Evolutionary conservation across 805 yeast species (phyloP).

Genomic region (Starmera dryadoides): DNA sequence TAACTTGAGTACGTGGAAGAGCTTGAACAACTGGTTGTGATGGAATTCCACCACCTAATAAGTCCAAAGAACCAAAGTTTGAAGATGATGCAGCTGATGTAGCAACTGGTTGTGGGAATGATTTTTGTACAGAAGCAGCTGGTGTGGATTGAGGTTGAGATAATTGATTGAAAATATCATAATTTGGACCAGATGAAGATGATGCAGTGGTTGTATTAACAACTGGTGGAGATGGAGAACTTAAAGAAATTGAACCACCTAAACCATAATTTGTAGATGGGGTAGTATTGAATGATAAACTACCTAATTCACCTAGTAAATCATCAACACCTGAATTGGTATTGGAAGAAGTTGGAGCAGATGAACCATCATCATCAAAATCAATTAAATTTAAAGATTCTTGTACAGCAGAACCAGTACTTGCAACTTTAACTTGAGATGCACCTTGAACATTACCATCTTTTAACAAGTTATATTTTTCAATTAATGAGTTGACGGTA

Average conservation of each 20-base stretch:
- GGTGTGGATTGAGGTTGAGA: constrained; percentile 13
- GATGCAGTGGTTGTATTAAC: constrained; percentile 8
- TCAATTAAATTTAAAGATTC: constrained; percentile 57
- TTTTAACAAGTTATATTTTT: constrained; percentile 59
- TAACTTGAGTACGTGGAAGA: constrained; percentile 24
- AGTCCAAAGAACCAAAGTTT: not conserved
- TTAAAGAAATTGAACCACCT: constrained; percentile 45
- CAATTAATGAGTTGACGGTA: constrained; percentile 58
- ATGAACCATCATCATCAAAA: constrained; percentile 45
- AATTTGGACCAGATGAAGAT: constrained; percentile 16
- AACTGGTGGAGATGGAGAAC: constrained; percentile 23
- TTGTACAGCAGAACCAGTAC: constrained; percentile 21
- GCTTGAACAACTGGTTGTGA: constrained; percentile 5
- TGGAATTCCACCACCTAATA: not conserved
- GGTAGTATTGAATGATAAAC: constrained; percentile 49
- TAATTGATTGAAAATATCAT: constrained; percentile 17
- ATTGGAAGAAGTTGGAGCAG: constrained; percentile 16
- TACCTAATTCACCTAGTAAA: constrained; percentile 63
- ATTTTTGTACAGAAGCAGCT: constrained; percentile 12
- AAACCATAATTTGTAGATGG: constrained; percentile 33
- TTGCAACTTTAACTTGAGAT: constrained; percentile 34
- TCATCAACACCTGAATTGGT: constrained; percentile 49
- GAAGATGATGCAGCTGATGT: constrained; percentile 7
- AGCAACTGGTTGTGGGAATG: constrained; percentile 6
- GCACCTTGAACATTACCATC: constrained; percentile 58